Evolutionary conservation across 306 rosid species (phyloP), one percentile per base, ranked within the genome.

Genomic region (Alnus glutinosa): DNA sequence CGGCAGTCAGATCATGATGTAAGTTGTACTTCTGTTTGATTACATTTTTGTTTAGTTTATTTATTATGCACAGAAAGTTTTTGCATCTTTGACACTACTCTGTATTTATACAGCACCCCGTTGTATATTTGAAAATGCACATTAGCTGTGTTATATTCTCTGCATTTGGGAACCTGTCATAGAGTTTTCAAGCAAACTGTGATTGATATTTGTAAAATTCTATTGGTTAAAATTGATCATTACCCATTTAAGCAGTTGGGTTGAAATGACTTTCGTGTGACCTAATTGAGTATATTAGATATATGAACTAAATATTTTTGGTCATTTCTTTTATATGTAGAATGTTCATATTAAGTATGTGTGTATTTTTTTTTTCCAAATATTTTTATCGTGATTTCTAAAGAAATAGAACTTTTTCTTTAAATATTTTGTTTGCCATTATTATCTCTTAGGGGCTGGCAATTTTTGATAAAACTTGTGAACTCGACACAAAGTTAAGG

Each of bases 1-100:
- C 90, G 90, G 70, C 93, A 85, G 74, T 83, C 94, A 23, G 98
- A 91, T 84, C 91, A 87, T 83, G 98, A 90, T 90, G 98, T 91
- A 88, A 74, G 87, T 81, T 83, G 7, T 62, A 36, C 50, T 49
- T 34, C 55, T 48, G 55, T 74, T 70, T 63, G 48, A 39, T 55
- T 52, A 55, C 12, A 37, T 58, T 23, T 30, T 36, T 73, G 62
- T 18, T 77, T 23, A 30, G 0, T 85, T 68, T 69, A 28, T 85
- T 85, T 74, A 36, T 64, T 42, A 42, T 23, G 28, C 28, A 14
- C 70, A 34, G 36, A 13, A 64, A 13, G 5, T 13, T 34, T 64
- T 8, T 34, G 46, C 10, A 36, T 64, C 70, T 23, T 19, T 34
- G 70, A 36, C 46, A 36, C 18, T 55, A 7, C 57, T 2, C n/a